Evolutionary conservation across 768 basidiomycete genomes (phyloP).

Genomic region (Tulasnella sp.): DNA sequence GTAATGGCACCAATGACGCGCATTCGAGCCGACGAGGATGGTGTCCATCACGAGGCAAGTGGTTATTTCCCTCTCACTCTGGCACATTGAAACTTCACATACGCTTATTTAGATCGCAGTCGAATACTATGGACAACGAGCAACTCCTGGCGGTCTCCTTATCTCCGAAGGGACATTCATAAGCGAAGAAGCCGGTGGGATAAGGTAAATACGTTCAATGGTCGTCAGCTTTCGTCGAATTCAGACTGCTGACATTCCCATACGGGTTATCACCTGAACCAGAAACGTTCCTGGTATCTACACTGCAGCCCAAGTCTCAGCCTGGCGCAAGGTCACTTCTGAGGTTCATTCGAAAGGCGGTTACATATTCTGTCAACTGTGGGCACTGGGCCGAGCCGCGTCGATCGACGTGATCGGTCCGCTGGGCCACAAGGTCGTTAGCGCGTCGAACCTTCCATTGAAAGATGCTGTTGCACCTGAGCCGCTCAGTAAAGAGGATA

Average conservation of each 20-base stretch:
- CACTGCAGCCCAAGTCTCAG: slow-evolving; percentile 58
- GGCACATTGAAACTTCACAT: not conserved
- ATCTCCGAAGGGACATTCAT: slow-evolving; percentile 64
- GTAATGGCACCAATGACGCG: no score
- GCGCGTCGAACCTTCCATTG: slow-evolving; percentile 20
- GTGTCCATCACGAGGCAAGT: no score
- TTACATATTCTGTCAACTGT: slow-evolving; percentile 44
- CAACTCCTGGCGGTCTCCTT: slow-evolving; percentile 54
- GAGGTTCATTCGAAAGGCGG: slow-evolving; percentile 44
- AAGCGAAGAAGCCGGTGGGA: slow-evolving; percentile 41
- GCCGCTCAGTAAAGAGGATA: slow-evolving; percentile 40
- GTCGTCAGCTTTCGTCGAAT: slow-evolving; percentile 32
- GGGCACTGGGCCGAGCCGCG: slow-evolving; percentile 44
- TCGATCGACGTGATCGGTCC: slow-evolving; percentile 15
- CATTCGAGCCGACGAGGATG: no score
- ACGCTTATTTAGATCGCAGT: slow-evolving; percentile 18
- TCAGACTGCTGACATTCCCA: slow-evolving; percentile 45
- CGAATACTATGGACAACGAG: slow-evolving; percentile 36
- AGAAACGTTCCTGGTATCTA: slow-evolving; percentile 65
- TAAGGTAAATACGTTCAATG: not conserved
- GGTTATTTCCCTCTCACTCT: not conserved
- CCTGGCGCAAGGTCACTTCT: slow-evolving; percentile 58
- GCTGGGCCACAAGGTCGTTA: slow-evolving; percentile 32
- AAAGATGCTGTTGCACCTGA: slow-evolving; percentile 28
- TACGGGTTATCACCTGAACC: slow-evolving; percentile 45